A percentile compares a stretch with the other conserved stretches of the same genome.
Evolutionary conservation across 1,284 basidiomycete species (phyloP).

Genomic region (Leccinum brunneo-olivaceum): DNA sequence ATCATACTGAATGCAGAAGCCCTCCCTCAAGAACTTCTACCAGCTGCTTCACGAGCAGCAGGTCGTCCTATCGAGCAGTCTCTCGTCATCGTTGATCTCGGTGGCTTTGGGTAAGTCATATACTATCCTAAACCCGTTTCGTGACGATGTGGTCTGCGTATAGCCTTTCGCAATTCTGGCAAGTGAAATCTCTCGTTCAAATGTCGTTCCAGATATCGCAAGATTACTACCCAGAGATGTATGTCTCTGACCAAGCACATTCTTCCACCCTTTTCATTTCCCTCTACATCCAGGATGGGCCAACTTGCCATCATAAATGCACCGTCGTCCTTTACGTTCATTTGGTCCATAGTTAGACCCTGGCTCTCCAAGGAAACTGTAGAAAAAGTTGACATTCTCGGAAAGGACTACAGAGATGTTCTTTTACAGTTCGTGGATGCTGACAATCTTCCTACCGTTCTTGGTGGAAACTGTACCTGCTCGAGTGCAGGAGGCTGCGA

Average conservation of each 20-base stretch:
- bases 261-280: neutral
- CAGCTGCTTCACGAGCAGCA: conserved; percentile 49
- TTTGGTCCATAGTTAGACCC: conserved; percentile 61
- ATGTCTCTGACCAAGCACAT: conserved; percentile 16
- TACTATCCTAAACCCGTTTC: neutral
- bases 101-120: conserved; percentile 52
- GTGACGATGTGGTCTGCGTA: neutral
- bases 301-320: conserved; percentile 64
- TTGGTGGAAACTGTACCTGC: conserved; percentile 53
- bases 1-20: conserved; percentile 57
- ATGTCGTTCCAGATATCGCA: conserved; percentile 65
- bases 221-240: conserved; percentile 74
- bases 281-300: conserved; percentile 46
- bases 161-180: conserved; percentile 65
- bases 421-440: conserved; percentile 52
- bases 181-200: conserved; percentile 56
- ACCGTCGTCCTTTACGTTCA: conserved; percentile 60
- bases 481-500: conserved; percentile 49
- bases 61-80: conserved; percentile 44
- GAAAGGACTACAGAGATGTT: conserved; percentile 47
- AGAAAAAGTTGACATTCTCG: conserved; percentile 58
- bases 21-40: conserved; percentile 59
- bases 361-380: conserved; percentile 69
- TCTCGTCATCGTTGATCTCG: conserved; percentile 61
- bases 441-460: conserved; percentile 39